Percentiles rank a stretch among this genome's conserved stretches.
Conservation (phyloP, 805 yeast species). For the Teunomyces barrocoloradensis region DNA sequence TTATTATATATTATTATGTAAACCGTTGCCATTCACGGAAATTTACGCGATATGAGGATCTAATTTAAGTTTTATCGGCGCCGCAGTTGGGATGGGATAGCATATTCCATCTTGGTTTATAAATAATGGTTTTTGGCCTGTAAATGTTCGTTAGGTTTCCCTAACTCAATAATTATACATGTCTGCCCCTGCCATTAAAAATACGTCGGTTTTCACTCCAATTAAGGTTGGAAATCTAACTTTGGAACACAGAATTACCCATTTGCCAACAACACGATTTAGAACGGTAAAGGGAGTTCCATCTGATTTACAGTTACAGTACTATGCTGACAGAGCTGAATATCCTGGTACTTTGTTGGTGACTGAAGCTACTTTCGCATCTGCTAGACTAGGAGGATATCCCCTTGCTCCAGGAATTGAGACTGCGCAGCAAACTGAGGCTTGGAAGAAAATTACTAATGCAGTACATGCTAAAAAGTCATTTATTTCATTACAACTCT, state of each 20-base stretch:
- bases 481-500: constrained; percentile 12
- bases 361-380: constrained; percentile 34
- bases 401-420: constrained; percentile 15
- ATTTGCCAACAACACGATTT: constrained; percentile 52
- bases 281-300: constrained; percentile 43
- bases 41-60: too few relatives aligned
- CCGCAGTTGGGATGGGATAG: too few relatives aligned
- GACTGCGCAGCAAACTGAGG: constrained; percentile 23
- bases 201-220: constrained; percentile 43
- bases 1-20: too few relatives aligned
- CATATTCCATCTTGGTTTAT: too few relatives aligned
- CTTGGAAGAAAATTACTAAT: constrained; percentile 23
- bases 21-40: too few relatives aligned
- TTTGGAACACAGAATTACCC: constrained; percentile 43
- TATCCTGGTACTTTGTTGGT: constrained; percentile 58
- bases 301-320: constrained; percentile 45
- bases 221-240: constrained; percentile 39
- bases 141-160: too few relatives aligned
- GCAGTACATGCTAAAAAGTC: constrained; percentile 15
- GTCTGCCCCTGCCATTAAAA: constrained; percentile 13
- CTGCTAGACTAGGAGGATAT: constrained; percentile 30
- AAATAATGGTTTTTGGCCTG: too few relatives aligned
- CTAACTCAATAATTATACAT: not conserved
- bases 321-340: constrained; percentile 56
- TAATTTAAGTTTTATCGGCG: too few relatives aligned